Percentiles rank a stretch among this genome's conserved stretches.
phyloP scores from a whole-genome alignment of 352 stramenopile genomes.

The Phytopythium kandeliae region DNA sequence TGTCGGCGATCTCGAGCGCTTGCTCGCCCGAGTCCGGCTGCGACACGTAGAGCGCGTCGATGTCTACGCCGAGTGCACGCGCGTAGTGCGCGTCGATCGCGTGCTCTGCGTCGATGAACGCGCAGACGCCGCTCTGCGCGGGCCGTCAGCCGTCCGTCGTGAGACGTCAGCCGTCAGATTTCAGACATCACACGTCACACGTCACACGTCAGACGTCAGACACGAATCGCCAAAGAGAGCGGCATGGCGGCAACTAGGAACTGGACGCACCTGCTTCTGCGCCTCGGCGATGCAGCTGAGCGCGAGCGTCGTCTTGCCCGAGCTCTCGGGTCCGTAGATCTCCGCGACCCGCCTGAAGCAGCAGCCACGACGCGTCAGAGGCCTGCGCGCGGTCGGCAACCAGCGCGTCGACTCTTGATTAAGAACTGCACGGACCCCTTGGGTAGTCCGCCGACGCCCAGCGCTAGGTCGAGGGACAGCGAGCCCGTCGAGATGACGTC shows the following conservation, averaged over 20 bases:
- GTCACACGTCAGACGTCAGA: no score
- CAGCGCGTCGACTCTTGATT: no score
- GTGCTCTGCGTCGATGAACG: slow-evolving; percentile 99
- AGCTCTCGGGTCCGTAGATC: slow-evolving; percentile 98
- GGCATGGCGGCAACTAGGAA: no score
- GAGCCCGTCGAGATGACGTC: slow-evolving; percentile 94
- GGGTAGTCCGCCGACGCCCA: slow-evolving; percentile 92
- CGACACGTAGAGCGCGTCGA: slow-evolving; percentile 95
- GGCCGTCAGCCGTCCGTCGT: no score
- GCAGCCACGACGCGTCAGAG: neutral
- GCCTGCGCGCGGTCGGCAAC: no score
- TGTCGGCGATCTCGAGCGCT: slow-evolving; percentile 98
- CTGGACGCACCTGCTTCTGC: slow-evolving; percentile 75
- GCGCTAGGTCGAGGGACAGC: slow-evolving; percentile 89
- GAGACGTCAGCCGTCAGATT: no score
- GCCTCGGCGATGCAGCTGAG: slow-evolving; percentile 95
- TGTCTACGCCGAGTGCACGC: slow-evolving; percentile 90
- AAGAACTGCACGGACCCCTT: slow-evolving; percentile 59
- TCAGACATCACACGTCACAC: no score
- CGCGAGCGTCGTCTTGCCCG: slow-evolving; percentile 97
- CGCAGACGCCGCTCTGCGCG: slow-evolving; percentile 83
- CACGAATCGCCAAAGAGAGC: no score
- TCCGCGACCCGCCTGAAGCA: slow-evolving; percentile 91
- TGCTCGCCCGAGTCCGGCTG: slow-evolving; percentile 98
- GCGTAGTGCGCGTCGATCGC: slow-evolving; percentile 97